phyloP scores from a whole-genome alignment of 176 grass and related monocot genomes.

The Sorghum bicolor region Sorghum_bicolor_NCBIv3 NC_012875.2:26700501-26701000 shows the following conservation, averaged over 20 bases:
- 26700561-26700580: too few species aligned
- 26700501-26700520: too few species aligned
- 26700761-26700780: background rate
- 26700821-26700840: slow-evolving; percentile 6
- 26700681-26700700: background rate
- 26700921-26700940: slow-evolving; percentile 89
- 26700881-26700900: slow-evolving; percentile 44
- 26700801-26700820: background rate
- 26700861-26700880: slow-evolving; percentile 74
- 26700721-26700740: background rate
- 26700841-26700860: slow-evolving; percentile 14
- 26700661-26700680: background rate
- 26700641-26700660: too few species aligned
- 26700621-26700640: too few species aligned
- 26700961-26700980: slow-evolving; percentile 28
- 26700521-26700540: too few species aligned
- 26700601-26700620: too few species aligned
- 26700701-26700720: background rate
- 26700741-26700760: background rate
- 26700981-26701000: slow-evolving; percentile 12
- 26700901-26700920: slow-evolving; percentile 44
- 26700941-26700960: slow-evolving; percentile 84
- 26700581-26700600: too few species aligned
- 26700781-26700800: background rate
- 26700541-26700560: too few species aligned